Evolutionary conservation across 306 rosid species (phyloP).

Genomic region (Vachellia collinsii): DNA sequence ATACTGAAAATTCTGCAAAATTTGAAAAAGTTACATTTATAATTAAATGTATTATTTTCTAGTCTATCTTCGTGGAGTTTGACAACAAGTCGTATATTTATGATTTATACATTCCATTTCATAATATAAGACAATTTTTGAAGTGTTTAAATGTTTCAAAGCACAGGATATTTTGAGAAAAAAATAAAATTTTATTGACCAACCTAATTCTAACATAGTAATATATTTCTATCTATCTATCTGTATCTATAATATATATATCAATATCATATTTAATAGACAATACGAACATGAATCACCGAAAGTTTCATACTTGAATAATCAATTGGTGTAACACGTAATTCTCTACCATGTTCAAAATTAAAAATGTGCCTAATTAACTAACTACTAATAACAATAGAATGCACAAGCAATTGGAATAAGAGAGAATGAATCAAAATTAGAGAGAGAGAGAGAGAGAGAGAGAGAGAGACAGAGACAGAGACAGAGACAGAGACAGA

Average conservation of each 20-base stretch:
- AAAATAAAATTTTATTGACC: no score
- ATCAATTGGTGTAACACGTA: neutral
- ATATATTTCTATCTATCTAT: neutral
- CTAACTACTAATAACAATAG: neutral
- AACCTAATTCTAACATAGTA: no score
- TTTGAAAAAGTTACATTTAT: neutral
- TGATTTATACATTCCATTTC: neutral
- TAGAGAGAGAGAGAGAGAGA: neutral
- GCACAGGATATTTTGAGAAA: neutral
- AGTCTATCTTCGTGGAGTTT: neutral
- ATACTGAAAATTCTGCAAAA: neutral
- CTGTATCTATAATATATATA: neutral
- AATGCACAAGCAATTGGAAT: neutral
- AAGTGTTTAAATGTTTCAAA: no score
- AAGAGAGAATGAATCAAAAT: conserved; percentile 4
- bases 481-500: neutral
- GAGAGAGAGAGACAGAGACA: neutral
- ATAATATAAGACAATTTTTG: no score
- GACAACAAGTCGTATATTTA: neutral
- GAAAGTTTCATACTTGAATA: neutral
- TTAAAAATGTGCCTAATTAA: neutral
- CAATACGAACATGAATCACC: neutral
- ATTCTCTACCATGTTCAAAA: neutral
- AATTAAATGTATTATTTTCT: neutral
- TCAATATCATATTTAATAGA: neutral